These are phyloP conservation scores for Platanthera guangdongensis DNA, from an alignment of 106 monocot genomes.

Conservation along the genomic window DNA sequence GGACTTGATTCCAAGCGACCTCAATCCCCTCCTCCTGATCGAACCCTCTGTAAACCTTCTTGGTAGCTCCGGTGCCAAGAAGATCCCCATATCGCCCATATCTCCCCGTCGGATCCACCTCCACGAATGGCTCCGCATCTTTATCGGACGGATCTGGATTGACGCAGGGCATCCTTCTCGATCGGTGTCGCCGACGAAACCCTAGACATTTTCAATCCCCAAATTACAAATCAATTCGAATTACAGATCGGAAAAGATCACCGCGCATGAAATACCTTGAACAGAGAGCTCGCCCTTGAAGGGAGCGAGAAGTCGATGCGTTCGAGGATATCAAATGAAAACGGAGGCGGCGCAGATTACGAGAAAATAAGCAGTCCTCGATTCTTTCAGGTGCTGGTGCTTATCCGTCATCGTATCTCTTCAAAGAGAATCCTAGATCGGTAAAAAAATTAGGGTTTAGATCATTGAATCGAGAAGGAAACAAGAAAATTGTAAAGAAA, in stretches of 20 bases:
- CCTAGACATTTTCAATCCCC: not conserved
- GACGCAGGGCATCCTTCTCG: constrained; percentile 14
- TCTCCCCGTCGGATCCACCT: constrained; percentile 72
- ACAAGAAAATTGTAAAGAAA: not conserved
- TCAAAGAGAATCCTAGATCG: not conserved
- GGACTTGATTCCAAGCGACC: constrained; percentile 87
- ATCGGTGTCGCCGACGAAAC: not conserved
- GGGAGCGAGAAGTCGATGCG: not conserved
- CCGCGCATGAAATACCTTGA: not conserved
- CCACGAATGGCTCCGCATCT: constrained; percentile 70
- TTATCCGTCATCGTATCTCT: constrained; percentile 3
- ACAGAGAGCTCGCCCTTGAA: not conserved
- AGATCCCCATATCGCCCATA: constrained; percentile 72
- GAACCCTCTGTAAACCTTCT: constrained; percentile 80
- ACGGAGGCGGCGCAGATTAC: constrained; percentile 29
- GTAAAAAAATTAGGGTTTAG: not conserved
- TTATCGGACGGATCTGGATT: constrained; percentile 15
- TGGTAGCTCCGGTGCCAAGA: constrained; percentile 57
- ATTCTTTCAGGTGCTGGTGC: constrained; percentile 15
- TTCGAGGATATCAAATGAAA: constrained; percentile 15
- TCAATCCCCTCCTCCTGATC: constrained; percentile 83
- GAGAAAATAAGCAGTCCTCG: constrained; percentile 17
- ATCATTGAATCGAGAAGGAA: not conserved
- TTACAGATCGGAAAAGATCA: not conserved
- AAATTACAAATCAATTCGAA: not conserved